These are phyloP conservation scores for Nicotiana otophora DNA, from an alignment of 257 asterid genomes.

Conservation along the genomic window DNA sequence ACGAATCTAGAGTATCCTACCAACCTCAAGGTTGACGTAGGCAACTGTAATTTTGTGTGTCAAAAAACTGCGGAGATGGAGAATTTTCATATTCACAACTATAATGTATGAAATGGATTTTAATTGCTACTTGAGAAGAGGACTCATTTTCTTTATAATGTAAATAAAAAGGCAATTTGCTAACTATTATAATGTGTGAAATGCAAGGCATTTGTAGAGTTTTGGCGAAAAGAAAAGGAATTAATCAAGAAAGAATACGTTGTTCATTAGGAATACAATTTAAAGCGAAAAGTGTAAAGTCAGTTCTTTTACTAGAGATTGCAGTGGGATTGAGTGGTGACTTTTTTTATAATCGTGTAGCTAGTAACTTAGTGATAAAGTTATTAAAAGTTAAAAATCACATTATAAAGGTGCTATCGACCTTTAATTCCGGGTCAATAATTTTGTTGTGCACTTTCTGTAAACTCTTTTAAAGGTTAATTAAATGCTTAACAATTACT, in stretches of 20 bases:
- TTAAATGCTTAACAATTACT: not conserved
- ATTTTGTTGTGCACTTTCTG: too few relatives aligned
- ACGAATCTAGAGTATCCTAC: not conserved
- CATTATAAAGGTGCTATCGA: not conserved
- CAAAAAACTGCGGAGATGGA: not conserved
- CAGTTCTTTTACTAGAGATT: not conserved
- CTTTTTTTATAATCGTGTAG: too few relatives aligned
- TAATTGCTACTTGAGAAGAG: too few relatives aligned
- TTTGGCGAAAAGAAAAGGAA: not conserved
- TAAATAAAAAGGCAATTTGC: too few relatives aligned
- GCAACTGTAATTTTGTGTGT: not conserved
- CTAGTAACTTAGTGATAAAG: not conserved
- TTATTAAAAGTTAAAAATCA: too few relatives aligned
- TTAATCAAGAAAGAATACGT: not conserved
- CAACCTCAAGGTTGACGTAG: not conserved
- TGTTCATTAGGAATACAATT: not conserved
- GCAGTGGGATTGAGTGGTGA: not conserved
- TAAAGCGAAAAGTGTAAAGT: not conserved
- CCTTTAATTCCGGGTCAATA: not conserved
- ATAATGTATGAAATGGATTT: too few relatives aligned
- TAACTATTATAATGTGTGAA: too few relatives aligned
- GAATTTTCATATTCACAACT: not conserved
- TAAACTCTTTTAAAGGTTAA: not conserved
- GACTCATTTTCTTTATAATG: too few relatives aligned
- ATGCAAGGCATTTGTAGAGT: not conserved